Conservation (phyloP, 495 filamentous ascomycete species). For the Penicillium chermesinum region DNA sequence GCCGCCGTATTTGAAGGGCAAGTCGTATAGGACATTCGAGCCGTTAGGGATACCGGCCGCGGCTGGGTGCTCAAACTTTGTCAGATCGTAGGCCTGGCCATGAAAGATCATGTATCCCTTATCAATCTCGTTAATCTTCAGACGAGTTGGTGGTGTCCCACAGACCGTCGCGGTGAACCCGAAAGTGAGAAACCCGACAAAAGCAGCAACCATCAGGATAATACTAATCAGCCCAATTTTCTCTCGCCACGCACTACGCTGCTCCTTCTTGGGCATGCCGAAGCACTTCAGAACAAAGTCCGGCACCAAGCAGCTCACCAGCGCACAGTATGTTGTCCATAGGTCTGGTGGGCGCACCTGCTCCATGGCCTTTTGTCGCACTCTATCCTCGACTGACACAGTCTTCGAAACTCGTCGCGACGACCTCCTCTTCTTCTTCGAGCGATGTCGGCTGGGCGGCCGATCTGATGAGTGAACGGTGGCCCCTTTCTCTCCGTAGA, state of each 20-base stretch:
- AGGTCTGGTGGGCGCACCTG: slow-evolving; percentile 73
- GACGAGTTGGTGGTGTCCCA: slow-evolving; percentile 55
- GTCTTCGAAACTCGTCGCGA: slow-evolving; percentile 46
- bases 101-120: slow-evolving; percentile 93
- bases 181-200: slow-evolving; percentile 95
- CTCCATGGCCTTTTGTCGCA: slow-evolving; percentile 60
- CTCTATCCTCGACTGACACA: slow-evolving; percentile 52
- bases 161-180: slow-evolving; percentile 92
- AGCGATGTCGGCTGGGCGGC: slow-evolving; percentile 36
- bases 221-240: slow-evolving; percentile 97
- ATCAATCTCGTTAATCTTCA: slow-evolving; percentile 77
- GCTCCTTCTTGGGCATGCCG: slow-evolving; percentile 80
- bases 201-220: slow-evolving; percentile 78
- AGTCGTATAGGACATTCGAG: slow-evolving; percentile 78
- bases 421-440: slow-evolving; percentile 38
- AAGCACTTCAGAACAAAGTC: slow-evolving; percentile 78
- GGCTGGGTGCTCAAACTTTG: slow-evolving; percentile 65
- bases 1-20: slow-evolving; percentile 73
- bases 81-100: slow-evolving; percentile 78
- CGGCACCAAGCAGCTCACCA: slow-evolving; percentile 93
- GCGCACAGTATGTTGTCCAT: slow-evolving; percentile 92
- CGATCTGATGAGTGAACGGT: slow-evolving; percentile 42
- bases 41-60: slow-evolving; percentile 68
- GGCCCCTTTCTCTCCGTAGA: slow-evolving; percentile 40
- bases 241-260: slow-evolving; percentile 94